Evolutionary conservation across 106 monocot species (phyloP), one percentile per base, ranked within the genome.

Genomic region (Dioscorea dumetorum): DNA sequence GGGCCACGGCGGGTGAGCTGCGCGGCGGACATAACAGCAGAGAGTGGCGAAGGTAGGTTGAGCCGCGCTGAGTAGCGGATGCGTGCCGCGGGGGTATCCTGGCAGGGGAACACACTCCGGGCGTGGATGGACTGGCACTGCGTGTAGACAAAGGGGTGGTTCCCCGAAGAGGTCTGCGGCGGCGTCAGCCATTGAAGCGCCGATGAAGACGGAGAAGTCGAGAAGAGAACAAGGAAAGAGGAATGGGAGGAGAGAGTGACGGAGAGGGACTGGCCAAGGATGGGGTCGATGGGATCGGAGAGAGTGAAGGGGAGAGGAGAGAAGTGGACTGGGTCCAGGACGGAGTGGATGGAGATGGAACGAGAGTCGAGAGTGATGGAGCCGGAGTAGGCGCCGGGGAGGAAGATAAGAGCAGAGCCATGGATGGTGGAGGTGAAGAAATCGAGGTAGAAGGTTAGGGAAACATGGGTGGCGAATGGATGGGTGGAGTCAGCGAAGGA

Each of bases 51-150:
- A 14, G 95, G 95, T 34, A 97, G 61, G 73, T 97, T 97, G 60
- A 97, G 65, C 33, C 59, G 70, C 23, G 84, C 86, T 17, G 82
- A 72, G 80, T 78, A 97, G 54, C 67, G 61, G 62, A 97, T 66
- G 18, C 95, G 73, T 5, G 91, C 95, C 16, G 95, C 91, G 41
- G 95, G 95, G 33, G 95, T 97, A 82, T 97, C 95, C 67, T 91
- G 95, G 84, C 95, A 91, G 19, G 95, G 95, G 86, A 97, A 97
- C 62, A 97, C 48, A 63, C 91, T 88, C n/a, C 95, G 78, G 66
- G 86, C 91, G 74, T 97, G 95, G 58, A 86, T 82, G 64, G 95
- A 34, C 61, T 95, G 91, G 67, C 95, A 95, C 77, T 95, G 95
- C 19, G 95, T 91, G 83, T 76, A 97, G 49, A 89, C 91, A 67